Evolutionary conservation across 768 basidiomycete genomes (phyloP), one percentile per base, ranked within the genome.

Genomic region (Thelephora ganbajun): DNA sequence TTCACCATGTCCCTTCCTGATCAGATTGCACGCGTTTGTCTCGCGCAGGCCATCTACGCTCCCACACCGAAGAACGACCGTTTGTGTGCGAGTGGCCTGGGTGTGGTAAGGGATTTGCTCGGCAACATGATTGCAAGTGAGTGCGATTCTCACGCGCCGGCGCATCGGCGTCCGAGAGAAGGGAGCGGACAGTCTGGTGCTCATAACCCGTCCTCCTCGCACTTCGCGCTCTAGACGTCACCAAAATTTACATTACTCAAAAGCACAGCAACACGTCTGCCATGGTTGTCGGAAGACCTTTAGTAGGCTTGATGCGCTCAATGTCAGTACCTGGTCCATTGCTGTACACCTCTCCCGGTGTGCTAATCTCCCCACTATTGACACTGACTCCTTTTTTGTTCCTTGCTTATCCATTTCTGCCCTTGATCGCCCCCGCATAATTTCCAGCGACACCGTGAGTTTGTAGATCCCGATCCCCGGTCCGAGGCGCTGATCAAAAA

Each of bases 111-210:
- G 84, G 88, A 20, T 94, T 96, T 61, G 92, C 92, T 45, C 76
- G 92, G 41, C 89, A 93, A 62, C 92, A 97, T 63, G 92, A 97
- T 61, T 94, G 91, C 85, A 96, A 96, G 83, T 86, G 59, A 60
- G 84, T 79, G 14, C 36, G n/a, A 22, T 35, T 37, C 35, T n/a
- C 37, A 35, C 34, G 20, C 33, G 4, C 14, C 41, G 33, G 42
- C 48, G 13, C 50, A 35, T 50, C 44, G 45, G 44, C 45, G 39
- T 36, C 26, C 44, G 37, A 23, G 46, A 34, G 26, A 30, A 9
- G 26, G 26, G 26, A 30, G 9, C 26, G 37, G 7, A 41, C 23
- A 26, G 33, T 41, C 39, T 41, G 16, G 16, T 14, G 18, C 39
- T 41, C 39, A 22, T 14, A 14, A 37, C 14, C 18, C 22, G 39